A percentile compares a stretch with the other conserved stretches of the same genome.
Conservation (phyloP, 225 moss, liverwort and hornwort genomes). For the Polytrichum commune region DNA sequence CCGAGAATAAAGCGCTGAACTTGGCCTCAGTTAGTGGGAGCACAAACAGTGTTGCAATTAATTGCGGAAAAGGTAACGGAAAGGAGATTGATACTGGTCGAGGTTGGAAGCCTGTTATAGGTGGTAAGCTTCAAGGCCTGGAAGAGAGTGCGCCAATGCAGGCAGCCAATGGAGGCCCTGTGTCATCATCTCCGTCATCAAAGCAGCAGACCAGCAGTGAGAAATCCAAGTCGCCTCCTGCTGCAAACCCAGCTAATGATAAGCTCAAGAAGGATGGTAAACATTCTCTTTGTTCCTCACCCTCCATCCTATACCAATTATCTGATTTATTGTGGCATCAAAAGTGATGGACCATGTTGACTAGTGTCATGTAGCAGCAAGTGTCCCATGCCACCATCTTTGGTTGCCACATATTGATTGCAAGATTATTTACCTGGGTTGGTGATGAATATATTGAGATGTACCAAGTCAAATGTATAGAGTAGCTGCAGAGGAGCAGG, state of each 20-base stretch:
- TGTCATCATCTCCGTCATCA: slow-evolving; percentile 51
- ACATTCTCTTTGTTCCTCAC: neutral
- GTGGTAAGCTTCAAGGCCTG: slow-evolving; percentile 72
- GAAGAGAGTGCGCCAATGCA: slow-evolving; percentile 68
- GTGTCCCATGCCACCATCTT: no score
- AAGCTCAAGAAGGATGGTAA: slow-evolving; percentile 84
- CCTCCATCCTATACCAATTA: neutral
- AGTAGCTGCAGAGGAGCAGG: no score
- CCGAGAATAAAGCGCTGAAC: slow-evolving; percentile 13
- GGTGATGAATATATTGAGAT: no score
- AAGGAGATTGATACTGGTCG: slow-evolving; percentile 66
- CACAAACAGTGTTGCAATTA: slow-evolving; percentile 44
- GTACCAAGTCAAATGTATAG: no score
- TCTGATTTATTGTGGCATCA: no score
- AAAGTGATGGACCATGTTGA: no score
- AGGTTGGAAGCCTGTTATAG: slow-evolving; percentile 85
- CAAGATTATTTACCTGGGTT: no score
- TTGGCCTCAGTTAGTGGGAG: slow-evolving; percentile 26
- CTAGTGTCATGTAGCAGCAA: no score
- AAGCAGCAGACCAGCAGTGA: slow-evolving; percentile 85
- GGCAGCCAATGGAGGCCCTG: slow-evolving; percentile 37
- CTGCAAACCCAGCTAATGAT: slow-evolving; percentile 49
- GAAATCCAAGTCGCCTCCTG: slow-evolving; percentile 61
- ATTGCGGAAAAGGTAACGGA: slow-evolving; percentile 33
- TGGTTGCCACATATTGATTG: no score